Evolutionary conservation across 345 rosid species (phyloP), one percentile per base, ranked within the genome.

Genomic region (Erysimum cheiranthoides): DNA sequence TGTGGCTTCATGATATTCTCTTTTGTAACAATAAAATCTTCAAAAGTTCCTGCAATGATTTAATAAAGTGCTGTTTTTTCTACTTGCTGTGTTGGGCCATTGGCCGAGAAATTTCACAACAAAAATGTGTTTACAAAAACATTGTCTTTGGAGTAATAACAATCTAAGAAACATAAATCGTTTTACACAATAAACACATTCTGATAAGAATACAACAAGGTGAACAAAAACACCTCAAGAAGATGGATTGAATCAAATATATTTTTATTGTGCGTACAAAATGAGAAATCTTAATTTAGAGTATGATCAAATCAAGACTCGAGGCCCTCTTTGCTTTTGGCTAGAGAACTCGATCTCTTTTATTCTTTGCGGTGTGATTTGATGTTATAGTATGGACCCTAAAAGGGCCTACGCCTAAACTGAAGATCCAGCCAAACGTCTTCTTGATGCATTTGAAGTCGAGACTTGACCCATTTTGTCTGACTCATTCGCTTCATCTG

Each of bases 381-480:
- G 16, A 10, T 57, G 8, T 21, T 66, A 46, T 57, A 13, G n/a
- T 54, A 21, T 9, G 47, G 46, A 53, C 47, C 57, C 71, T 42
- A 30, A 63, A 39, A 40, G 70, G 52, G 13, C 16, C 18, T 12
- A 14, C 1, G 17, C 18, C 68, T 84, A 90, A 10, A 77, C 49
- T 27, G 89, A 79, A 52, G 86, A 80, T 40, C 97, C 98, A 68
- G 98, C 85, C 35, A 92, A 84, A 68, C 98, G 86, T 40, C 98
- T 84, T 81, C 85, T 82, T 0, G 95, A 82, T 27, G 98, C 95
- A 87, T 94, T 94, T 6, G 96, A 94, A 61, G 83, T 71, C 5
- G 97, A 84, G 25, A 94, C 86, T 66, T 89, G 93, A n/a, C 90
- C 86, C 8, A 85, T 80, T 83, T 61, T 82, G 75, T 90, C 97